Conservation (phyloP, 2,329 filamentous ascomycete species). For the Botrytis fragariae region DNA sequence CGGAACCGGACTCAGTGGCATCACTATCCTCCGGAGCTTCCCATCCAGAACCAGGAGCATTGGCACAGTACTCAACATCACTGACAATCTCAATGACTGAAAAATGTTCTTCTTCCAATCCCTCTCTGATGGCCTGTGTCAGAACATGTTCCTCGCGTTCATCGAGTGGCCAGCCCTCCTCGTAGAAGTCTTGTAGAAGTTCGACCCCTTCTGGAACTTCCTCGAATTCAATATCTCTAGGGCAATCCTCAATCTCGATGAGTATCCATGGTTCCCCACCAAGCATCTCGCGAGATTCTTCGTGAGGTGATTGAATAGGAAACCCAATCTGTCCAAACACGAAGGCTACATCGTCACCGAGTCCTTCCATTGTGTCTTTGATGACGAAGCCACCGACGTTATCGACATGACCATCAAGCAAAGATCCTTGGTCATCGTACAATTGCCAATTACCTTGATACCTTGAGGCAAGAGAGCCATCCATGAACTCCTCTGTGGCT, state of each 20-base stretch:
- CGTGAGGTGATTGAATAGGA: too few relatives aligned
- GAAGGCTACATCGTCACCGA: not conserved
- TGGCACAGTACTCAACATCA: not conserved
- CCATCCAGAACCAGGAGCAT: not conserved
- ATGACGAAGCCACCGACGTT: not conserved
- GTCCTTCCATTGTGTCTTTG: not conserved
- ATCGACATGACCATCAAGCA: not conserved
- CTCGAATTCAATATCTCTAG: not conserved
- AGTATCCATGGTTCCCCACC: not conserved
- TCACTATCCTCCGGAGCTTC: not conserved
- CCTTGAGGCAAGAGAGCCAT: not conserved
- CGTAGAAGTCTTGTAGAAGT: not conserved
- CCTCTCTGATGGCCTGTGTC: not conserved
- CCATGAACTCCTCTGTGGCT: not conserved
- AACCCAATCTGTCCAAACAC: not conserved
- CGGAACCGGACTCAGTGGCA: not conserved
- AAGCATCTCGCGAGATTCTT: not conserved
- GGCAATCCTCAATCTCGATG: not conserved
- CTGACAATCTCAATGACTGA: not conserved
- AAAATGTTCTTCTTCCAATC: not conserved
- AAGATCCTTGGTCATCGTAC: not conserved
- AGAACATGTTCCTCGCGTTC: not conserved
- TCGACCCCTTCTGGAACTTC: not conserved
- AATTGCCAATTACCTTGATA: not conserved
- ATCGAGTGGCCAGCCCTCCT: not conserved